Conservation (phyloP, 129 eudicot species). For the Tagetes patula region DNA sequence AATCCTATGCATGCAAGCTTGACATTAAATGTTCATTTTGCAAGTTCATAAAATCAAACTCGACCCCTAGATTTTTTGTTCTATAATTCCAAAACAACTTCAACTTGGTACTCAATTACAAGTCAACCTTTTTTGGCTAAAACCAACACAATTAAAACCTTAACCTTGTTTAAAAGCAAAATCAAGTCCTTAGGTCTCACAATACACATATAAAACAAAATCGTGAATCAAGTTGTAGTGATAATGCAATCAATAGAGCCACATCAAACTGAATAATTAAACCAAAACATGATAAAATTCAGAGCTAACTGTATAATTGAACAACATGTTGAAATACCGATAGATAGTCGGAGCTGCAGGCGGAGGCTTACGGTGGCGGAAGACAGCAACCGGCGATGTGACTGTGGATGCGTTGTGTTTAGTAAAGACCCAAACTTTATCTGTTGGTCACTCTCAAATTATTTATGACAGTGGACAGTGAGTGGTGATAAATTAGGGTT, state of each 20-base stretch:
- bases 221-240: background rate
- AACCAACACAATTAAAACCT: slow-evolving; percentile 7
- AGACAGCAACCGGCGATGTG: slow-evolving; percentile 14
- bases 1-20: background rate
- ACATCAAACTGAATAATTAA: background rate
- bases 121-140: background rate
- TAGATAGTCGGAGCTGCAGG: background rate
- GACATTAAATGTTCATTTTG: background rate
- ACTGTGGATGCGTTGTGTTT: background rate
- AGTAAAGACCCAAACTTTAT: background rate
- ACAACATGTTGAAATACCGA: background rate
- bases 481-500: slow-evolving; percentile 34
- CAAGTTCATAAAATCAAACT: slow-evolving; percentile 12
- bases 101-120: background rate
- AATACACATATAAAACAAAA: slow-evolving; percentile 6
- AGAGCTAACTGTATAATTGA: background rate
- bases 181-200: background rate
- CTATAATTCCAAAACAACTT: background rate
- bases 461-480: slow-evolving; percentile 13
- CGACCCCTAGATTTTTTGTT: background rate
- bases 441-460: background rate
- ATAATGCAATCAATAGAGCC: background rate
- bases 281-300: background rate
- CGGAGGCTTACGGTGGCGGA: slow-evolving; percentile 23
- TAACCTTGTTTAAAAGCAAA: slow-evolving; percentile 11